Evolutionary conservation across 768 basidiomycete species (phyloP).

Genomic region (Lentinula guzmanii): DNA sequence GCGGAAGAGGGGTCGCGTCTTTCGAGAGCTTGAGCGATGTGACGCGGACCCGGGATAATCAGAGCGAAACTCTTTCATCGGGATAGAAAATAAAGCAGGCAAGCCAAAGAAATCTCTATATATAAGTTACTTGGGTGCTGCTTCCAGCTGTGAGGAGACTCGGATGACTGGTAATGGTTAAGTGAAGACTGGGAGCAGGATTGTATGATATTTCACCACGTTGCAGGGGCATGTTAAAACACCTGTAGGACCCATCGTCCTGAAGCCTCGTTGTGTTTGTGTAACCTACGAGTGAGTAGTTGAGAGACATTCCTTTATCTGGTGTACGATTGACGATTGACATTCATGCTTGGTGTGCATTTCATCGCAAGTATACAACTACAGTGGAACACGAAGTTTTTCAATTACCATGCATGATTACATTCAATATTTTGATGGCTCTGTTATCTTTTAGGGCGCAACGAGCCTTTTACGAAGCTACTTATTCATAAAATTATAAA

Average conservation of each 20-base stretch:
- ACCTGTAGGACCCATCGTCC: neutral
- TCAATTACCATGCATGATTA: neutral
- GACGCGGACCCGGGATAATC: neutral
- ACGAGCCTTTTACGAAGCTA: too few species aligned
- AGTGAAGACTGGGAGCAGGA: neutral
- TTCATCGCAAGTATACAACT: neutral
- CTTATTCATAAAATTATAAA: too few species aligned
- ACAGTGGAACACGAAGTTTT: neutral
- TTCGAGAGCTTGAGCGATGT: neutral
- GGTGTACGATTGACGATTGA: neutral
- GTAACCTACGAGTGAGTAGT: neutral
- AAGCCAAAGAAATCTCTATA: neutral
- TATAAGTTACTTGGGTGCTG: neutral
- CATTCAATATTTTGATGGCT: too few species aligned
- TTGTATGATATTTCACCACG: slow-evolving; percentile 2
- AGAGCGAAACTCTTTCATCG: neutral
- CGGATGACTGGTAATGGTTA: neutral
- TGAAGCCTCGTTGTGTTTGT: slow-evolving; percentile 4
- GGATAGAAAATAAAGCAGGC: too few species aligned
- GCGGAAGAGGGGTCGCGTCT: neutral
- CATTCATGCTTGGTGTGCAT: neutral
- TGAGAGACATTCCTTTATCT: neutral
- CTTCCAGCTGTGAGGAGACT: neutral
- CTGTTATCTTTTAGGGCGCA: too few species aligned
- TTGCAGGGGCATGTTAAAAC: slow-evolving; percentile 1